phyloP scores from a whole-genome alignment of 2,329 filamentous ascomycete genomes.

The Zalaria obscura region DNA sequence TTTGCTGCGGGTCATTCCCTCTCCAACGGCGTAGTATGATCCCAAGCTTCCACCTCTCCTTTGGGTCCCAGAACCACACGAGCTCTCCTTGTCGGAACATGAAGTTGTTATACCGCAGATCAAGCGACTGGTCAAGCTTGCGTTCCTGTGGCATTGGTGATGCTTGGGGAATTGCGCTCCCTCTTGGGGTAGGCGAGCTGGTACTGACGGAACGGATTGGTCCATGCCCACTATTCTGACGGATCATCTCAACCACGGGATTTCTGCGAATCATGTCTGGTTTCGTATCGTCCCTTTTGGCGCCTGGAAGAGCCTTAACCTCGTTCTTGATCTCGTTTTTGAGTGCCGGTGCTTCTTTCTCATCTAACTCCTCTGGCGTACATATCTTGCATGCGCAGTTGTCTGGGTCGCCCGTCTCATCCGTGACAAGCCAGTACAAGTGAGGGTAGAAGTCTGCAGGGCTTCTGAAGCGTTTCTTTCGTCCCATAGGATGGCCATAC shows the following conservation, averaged over 20 bases:
- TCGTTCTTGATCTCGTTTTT: slow-evolving; percentile 8
- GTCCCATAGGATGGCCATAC: slow-evolving; percentile 43
- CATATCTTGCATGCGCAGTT: slow-evolving; percentile 46
- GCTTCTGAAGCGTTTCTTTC: slow-evolving; percentile 43
- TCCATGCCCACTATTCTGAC: background rate
- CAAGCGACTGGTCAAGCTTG: slow-evolving; percentile 32
- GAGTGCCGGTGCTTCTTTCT: slow-evolving; percentile 19
- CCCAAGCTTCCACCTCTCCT: slow-evolving; percentile 39
- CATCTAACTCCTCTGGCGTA: slow-evolving; percentile 34
- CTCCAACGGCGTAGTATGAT: slow-evolving; percentile 34
- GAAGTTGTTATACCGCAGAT: slow-evolving; percentile 32
- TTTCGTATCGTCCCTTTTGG: slow-evolving; percentile 16
- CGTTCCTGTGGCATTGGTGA: slow-evolving; percentile 9
- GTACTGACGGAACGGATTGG: background rate
- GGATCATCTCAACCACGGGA: slow-evolving; percentile 14
- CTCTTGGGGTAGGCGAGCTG: background rate
- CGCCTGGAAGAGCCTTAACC: slow-evolving; percentile 2
- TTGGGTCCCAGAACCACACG: slow-evolving; percentile 40
- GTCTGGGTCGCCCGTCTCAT: slow-evolving; percentile 35
- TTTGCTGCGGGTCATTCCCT: background rate
- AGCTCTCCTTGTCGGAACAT: slow-evolving; percentile 41
- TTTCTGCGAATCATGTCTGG: slow-evolving; percentile 1
- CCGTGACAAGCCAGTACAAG: slow-evolving; percentile 41
- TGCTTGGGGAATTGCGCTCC: background rate
- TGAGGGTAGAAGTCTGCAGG: slow-evolving; percentile 47